phyloP scores from a whole-genome alignment of 345 rosid genomes.

The Noccaea caerulescens region DNA sequence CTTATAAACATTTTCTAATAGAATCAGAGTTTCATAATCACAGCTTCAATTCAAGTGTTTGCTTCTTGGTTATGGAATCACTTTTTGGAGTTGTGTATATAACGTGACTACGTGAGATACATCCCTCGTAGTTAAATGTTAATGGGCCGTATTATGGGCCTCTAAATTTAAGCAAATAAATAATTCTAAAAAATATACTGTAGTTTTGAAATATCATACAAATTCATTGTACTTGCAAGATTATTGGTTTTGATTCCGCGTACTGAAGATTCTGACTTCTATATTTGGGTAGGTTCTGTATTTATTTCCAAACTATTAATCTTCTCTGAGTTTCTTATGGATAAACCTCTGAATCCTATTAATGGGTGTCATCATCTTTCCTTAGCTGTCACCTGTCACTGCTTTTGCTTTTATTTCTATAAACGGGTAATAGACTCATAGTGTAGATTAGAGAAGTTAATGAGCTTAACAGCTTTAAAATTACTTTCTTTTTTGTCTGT shows the following conservation, averaged over 20 bases:
- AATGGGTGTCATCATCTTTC: constrained; percentile 26
- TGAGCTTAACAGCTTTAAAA: constrained; percentile 26
- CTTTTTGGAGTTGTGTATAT: too few species aligned
- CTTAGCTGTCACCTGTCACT: constrained; percentile 34
- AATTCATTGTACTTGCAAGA: constrained; percentile 14
- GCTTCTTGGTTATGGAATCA: background rate
- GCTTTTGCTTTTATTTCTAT: constrained; percentile 26
- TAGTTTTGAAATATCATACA: background rate
- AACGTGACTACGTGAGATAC: too few species aligned
- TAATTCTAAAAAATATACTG: background rate
- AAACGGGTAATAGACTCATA: background rate
- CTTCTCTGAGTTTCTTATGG: constrained; percentile 23
- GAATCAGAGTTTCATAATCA: too few species aligned
- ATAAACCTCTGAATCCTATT: constrained; percentile 28
- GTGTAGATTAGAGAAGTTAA: constrained; percentile 25
- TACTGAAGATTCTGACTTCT: background rate
- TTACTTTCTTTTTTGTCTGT: background rate
- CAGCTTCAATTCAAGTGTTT: background rate
- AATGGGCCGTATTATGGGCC: background rate
- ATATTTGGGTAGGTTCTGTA: constrained; percentile 3
- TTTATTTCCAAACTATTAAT: background rate
- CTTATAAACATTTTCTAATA: background rate
- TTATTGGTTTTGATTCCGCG: background rate
- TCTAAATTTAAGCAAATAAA: background rate
- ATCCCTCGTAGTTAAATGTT: background rate